phyloP scores from a whole-genome alignment of 2,329 filamentous ascomycete genomes.

The Botrytis squamosa region DNA sequence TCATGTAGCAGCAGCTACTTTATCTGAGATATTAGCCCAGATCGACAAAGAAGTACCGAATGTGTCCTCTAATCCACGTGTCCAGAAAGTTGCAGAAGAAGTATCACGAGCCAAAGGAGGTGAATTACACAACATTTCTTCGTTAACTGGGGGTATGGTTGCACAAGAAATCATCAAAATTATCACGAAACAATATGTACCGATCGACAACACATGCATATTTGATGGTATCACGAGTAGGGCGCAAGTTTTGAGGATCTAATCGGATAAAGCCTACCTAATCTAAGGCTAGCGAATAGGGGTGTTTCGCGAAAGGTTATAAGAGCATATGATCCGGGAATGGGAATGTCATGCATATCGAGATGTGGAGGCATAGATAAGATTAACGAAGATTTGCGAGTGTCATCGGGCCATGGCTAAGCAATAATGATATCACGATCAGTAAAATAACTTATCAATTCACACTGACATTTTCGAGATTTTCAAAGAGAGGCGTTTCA shows the following conservation, averaged over 20 bases:
- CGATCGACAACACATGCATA: constrained; percentile 68
- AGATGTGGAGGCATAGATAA: neutral
- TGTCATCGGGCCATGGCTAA: neutral
- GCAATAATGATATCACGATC: neutral
- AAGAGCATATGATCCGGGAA: neutral
- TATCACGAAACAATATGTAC: constrained; percentile 70
- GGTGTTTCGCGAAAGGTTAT: neutral
- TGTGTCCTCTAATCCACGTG: constrained; percentile 50
- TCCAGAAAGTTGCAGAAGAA: constrained; percentile 59
- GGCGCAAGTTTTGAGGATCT: constrained; percentile 35
- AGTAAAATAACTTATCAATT: neutral
- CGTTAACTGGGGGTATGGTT: constrained; percentile 84
- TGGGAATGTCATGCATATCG: neutral
- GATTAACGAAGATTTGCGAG: constrained; percentile 12
- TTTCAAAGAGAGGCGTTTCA: neutral
- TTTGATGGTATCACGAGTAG: constrained; percentile 61
- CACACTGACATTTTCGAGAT: neutral
- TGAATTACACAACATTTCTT: constrained; percentile 90
- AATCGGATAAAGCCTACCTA: constrained; percentile 23
- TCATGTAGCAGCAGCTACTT: constrained; percentile 45
- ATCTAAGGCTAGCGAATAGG: constrained; percentile 11
- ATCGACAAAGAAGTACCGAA: constrained; percentile 47
- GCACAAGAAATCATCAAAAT: constrained; percentile 98
- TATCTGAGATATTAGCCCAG: constrained; percentile 53
- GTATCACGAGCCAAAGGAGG: constrained; percentile 74